phyloP scores from a whole-genome alignment of 2,329 filamentous ascomycete genomes.

The Fusarium mangiferae region DNA sequence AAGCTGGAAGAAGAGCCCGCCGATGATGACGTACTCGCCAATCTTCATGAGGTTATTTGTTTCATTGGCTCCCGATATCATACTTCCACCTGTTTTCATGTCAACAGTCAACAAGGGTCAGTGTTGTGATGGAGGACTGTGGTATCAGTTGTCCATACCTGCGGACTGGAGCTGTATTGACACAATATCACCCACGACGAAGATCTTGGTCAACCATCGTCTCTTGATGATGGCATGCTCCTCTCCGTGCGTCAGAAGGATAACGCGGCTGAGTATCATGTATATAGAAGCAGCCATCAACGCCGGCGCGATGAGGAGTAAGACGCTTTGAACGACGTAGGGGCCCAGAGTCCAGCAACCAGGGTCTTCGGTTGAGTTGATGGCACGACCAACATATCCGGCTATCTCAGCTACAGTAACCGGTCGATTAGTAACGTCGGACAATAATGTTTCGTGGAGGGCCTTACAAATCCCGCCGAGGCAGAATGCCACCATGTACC shows the following conservation, averaged over 20 bases:
- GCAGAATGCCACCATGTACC: neutral
- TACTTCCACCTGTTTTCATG: neutral
- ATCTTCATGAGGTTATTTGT: neutral
- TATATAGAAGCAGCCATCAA: neutral
- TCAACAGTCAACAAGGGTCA: too few relatives aligned
- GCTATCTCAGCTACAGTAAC: neutral
- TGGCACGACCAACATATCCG: neutral
- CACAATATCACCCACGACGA: neutral
- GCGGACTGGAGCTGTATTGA: neutral
- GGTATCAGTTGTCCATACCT: neutral
- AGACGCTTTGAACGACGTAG: neutral
- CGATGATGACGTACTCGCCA: neutral
- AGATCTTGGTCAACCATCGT: neutral
- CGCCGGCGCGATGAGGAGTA: neutral
- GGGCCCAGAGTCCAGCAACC: neutral
- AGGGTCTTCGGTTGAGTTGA: neutral
- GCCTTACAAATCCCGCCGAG: neutral
- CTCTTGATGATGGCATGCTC: neutral
- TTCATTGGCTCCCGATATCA: neutral
- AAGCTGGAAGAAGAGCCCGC: neutral
- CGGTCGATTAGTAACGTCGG: neutral
- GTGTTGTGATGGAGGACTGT: fast-evolving
- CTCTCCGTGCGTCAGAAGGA: neutral
- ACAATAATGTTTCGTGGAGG: neutral
- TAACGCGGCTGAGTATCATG: neutral